Percentiles rank a stretch among this genome's conserved stretches.
Evolutionary conservation across 2,329 filamentous ascomycete species (phyloP).

Genomic region (Coleophoma cylindrospora): DNA sequence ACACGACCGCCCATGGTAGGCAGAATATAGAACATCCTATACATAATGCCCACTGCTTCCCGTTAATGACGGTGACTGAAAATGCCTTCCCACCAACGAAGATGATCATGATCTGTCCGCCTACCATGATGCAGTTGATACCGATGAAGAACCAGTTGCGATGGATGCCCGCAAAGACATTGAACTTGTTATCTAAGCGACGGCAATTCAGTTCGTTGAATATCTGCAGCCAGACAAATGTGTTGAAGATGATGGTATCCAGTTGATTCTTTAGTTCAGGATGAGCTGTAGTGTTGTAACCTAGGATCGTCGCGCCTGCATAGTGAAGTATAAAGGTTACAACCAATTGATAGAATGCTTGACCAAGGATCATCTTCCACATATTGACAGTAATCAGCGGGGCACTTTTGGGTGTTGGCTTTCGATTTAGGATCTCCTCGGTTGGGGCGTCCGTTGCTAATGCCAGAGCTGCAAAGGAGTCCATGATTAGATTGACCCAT

Average conservation of each 20-base stretch:
- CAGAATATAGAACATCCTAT: neutral
- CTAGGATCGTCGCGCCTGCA: constrained; percentile 49
- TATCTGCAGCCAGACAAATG: constrained; percentile 68
- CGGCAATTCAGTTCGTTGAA: constrained; percentile 70
- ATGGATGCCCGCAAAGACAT: constrained; percentile 81
- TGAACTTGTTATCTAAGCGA: constrained; percentile 84
- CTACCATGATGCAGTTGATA: constrained; percentile 80
- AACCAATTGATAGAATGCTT: constrained; percentile 53
- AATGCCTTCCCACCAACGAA: constrained; percentile 78
- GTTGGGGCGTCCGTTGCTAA: constrained; percentile 59
- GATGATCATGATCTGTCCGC: constrained; percentile 79
- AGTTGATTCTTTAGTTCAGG: constrained; percentile 36
- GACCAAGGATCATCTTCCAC: constrained; percentile 48
- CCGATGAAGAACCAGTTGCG: constrained; percentile 81
- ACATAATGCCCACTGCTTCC: constrained; percentile 63
- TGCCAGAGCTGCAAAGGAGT: constrained; percentile 61
- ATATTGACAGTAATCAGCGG: constrained; percentile 43
- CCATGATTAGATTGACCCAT: constrained; percentile 68
- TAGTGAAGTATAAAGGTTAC: constrained; percentile 55
- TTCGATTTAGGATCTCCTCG: constrained; percentile 50
- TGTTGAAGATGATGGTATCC: constrained; percentile 63
- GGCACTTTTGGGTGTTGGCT: constrained; percentile 38
- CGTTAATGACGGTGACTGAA: constrained; percentile 49
- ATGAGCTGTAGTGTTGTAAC: constrained; percentile 34
- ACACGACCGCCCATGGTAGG: too few species aligned